Conservation (phyloP, 2,329 filamentous ascomycete species). For the Lasiodiplodia sp. region DNA sequence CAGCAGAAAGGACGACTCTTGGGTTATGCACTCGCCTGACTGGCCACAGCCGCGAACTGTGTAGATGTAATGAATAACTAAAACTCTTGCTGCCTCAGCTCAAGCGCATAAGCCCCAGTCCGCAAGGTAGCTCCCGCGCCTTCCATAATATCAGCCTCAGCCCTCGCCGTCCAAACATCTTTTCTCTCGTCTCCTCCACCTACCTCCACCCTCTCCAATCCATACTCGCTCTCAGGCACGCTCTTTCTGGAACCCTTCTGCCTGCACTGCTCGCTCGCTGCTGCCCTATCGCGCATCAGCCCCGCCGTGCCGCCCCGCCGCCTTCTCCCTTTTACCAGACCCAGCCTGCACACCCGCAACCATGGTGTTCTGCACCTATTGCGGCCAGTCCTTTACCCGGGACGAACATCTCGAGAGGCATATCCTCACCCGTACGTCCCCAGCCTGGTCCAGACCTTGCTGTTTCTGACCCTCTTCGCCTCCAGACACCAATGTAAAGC, state of each 20-base stretch:
- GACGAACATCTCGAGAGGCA: slow-evolving; percentile 62
- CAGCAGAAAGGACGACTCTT: slow-evolving; percentile 36
- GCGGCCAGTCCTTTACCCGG: slow-evolving; percentile 60
- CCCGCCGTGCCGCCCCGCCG: not conserved
- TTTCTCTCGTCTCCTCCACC: not conserved
- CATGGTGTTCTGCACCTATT: slow-evolving; percentile 63
- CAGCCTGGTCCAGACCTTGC: not conserved
- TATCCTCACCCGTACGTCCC: slow-evolving; percentile 57
- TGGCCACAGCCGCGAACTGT: slow-evolving; percentile 28
- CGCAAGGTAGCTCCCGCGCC: slow-evolving; percentile 18
- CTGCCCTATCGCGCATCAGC: not conserved
- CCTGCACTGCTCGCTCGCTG: not conserved
- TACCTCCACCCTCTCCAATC: not conserved
- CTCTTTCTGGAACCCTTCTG: not conserved
- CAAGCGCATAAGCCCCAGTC: slow-evolving; percentile 31
- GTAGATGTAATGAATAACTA: slow-evolving; percentile 30
- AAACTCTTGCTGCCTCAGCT: slow-evolving; percentile 32
- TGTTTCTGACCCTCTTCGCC: slow-evolving; percentile 31
- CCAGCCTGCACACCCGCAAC: slow-evolving; percentile 32
- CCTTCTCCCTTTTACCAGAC: slow-evolving; percentile 21
- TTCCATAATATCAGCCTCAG: slow-evolving; percentile 30
- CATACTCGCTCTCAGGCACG: not conserved
- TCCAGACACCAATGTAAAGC: slow-evolving; percentile 62
- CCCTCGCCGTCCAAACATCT: slow-evolving; percentile 13
- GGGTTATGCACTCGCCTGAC: slow-evolving; percentile 39